Base-by-base conservation (phyloP, 768 basidiomycete genomes). In the Hygrocybe punicea region DNA sequence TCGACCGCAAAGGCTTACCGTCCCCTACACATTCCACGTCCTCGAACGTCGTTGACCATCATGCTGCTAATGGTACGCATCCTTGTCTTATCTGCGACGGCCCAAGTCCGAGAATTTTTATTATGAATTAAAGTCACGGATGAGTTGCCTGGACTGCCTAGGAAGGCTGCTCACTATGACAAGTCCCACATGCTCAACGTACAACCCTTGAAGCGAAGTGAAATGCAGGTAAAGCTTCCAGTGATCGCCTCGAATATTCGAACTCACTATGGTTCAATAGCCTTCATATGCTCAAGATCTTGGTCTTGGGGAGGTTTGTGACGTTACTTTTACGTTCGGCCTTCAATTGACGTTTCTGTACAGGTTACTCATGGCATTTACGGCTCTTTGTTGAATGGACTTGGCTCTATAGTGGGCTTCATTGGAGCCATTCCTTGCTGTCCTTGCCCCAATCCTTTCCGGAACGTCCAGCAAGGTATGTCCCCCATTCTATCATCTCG, bases 261-360 rank as follows among this genome's bases (percentile, higher is more conserved):
- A 9, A 36, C 45, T 49, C 6, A 56, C 24, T 19, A 17, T 33
- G 10, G 17, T 13, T 53, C 48, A 21, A 53, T 70, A 97, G 87
- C 93, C 90, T 2, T 93, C 90, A 0, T 97, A 98, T 70, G 84
- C 93, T 2, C 93, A 98, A 72, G 92, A 95, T 70, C 72, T 93
- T 42, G 93, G 93, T 42, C 78, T 82, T 24, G 74, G 69, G 6
- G 85, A 84, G 67, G 82, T 84, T 46, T 17, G 72, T 45, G 11
- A 17, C 17, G 23, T 14, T 2, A 29, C 23, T 37, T 21, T 19
- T 9, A 35, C 35, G 50, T 34, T 54, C 33, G 21, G 39, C 47
- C 40, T 14, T 35, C 14, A 42, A 13, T 35, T 1, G 16, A 42
- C 42, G 4, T 17, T 19, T 34, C n/a, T 36, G 11, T 21, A n/a